Base-by-base conservation (phyloP, 805 yeast species). In the Deakozyma indianensis region DNA sequence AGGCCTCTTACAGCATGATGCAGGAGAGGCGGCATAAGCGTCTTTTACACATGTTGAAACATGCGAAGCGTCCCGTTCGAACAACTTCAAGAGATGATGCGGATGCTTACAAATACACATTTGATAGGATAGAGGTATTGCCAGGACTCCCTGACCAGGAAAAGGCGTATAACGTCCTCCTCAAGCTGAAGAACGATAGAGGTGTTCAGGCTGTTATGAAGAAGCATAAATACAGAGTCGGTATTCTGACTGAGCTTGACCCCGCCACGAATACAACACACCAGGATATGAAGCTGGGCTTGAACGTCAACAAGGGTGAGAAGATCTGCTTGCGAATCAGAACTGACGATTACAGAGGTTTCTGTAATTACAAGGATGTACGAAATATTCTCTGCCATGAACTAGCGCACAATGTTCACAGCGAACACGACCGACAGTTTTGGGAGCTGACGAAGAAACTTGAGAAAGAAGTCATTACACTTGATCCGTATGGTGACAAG, bases 301-400 rank as follows among this genome's bases (percentile, higher is more conserved):
- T 61, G 16, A 65, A 65, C 46, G 46, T 56, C 28, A 59, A 60
- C 47, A 46, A 44, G 23, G 69, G 69, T 14, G 54, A 61, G 48
- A 56, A 51, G 29, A 65, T 65, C 24, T 57, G 58, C 45, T 54
- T 65, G 25, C 58, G 69, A 4, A 51, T 65, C 16, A 51, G 69
- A 21, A 65, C 67, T 11, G 69, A 65, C 47, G 56, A 51, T 45
- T 63, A 64, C 47, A 57, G 57, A 23, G 69, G 69, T 4, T 65
- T 56, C 47, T 50, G 66, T 40, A 48, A 53, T 45, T 65, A 64
- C 47, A 54, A 51, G 41, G 59, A 59, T 38, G 53, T 65, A 21
- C 46, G 59, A 35, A 56, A 53, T 43, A 64, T 62, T 7, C 52
- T 65, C 23, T 61, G 67, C 46, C 69, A 65, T 45, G 69, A 65